These are phyloP conservation scores for Aspergillus bombycis DNA, from an alignment of 2,329 filamentous ascomycete species.

Conservation along the genomic window DNA sequence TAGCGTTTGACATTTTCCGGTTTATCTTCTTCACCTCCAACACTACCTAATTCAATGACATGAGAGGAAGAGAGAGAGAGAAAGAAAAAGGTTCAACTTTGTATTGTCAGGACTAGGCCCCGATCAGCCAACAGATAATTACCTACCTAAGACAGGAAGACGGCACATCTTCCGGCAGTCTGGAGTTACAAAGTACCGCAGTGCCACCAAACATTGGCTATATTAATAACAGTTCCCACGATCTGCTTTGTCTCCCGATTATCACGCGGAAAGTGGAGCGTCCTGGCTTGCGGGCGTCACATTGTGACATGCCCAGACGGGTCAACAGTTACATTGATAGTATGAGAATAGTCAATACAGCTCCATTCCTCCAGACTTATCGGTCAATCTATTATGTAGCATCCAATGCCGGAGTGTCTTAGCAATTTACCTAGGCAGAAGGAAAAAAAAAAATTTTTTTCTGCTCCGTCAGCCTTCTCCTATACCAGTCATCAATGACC, in stretches of 20 bases:
- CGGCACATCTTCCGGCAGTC: constrained; percentile 5
- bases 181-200: constrained; percentile 5
- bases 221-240: constrained; percentile 8
- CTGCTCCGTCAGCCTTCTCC: neutral
- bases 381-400: constrained; percentile 1
- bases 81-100: neutral
- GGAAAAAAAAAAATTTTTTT: neutral
- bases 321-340: constrained; percentile 2
- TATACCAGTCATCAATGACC: neutral
- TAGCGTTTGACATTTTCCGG: neutral
- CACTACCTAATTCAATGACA: neutral
- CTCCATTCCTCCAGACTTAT: constrained; percentile 1
- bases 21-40: neutral
- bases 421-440: neutral
- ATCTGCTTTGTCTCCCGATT: constrained; percentile 6
- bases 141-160: neutral
- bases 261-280: constrained; percentile 9
- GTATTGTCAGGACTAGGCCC: neutral
- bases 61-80: neutral
- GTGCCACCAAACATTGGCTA: neutral
- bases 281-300: constrained; percentile 2
- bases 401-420: constrained; percentile 3
- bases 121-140: neutral
- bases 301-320: constrained; percentile 4
- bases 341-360: neutral